Percentiles rank a stretch among this genome's conserved stretches.
phyloP scores from a whole-genome alignment of 129 eudicot species.

The Escallonia herrerae region DNA sequence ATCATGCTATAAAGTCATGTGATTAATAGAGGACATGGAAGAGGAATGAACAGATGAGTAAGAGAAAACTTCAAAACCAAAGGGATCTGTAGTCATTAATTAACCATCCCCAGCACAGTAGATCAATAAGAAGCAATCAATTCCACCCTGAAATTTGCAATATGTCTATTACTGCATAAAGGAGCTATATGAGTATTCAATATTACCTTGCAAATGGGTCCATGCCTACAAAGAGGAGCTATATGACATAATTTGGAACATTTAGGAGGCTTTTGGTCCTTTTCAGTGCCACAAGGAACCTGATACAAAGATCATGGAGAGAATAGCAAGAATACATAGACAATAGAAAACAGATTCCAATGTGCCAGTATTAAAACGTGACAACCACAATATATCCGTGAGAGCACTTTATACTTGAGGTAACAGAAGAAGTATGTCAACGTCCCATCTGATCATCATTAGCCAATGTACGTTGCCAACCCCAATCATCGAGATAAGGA shows the following conservation, averaged over 20 bases:
- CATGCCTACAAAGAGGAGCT: constrained; percentile 78
- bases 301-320: constrained; percentile 24
- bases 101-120: background rate
- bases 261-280: constrained; percentile 88
- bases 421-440: too few relatives aligned
- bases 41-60: background rate
- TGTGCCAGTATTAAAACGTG: too few relatives aligned
- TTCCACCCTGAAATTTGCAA: constrained; percentile 48
- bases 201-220: constrained; percentile 49
- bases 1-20: background rate
- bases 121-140: background rate
- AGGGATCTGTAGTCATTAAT: background rate
- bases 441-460: too few relatives aligned
- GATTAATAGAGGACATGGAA: background rate
- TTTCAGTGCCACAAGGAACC: constrained; percentile 99
- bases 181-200: background rate
- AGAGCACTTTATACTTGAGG: too few relatives aligned
- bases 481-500: too few relatives aligned
- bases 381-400: too few relatives aligned
- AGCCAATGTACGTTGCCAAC: too few relatives aligned
- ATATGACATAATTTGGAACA: constrained; percentile 68
- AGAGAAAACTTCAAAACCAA: background rate
- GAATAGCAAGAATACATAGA: background rate
- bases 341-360: too few relatives aligned
- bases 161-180: background rate